Conservation (phyloP, 2,329 filamentous ascomycete species). For the Xylaria sp. region DNA sequence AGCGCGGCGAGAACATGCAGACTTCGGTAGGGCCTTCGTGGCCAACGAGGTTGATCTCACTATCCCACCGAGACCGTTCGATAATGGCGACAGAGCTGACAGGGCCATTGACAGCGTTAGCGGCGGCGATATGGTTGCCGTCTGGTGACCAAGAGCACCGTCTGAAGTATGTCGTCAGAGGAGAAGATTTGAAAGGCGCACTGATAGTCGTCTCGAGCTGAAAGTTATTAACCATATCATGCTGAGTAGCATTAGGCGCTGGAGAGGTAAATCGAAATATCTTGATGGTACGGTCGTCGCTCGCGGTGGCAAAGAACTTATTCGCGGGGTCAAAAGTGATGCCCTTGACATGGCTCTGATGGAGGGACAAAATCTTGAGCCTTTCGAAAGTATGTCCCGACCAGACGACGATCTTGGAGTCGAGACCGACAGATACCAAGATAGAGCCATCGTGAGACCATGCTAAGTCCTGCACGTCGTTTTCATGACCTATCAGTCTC, state of each 20-base stretch:
- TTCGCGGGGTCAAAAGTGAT: slow-evolving; percentile 99
- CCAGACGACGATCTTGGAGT: slow-evolving; percentile 99
- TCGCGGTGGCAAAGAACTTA: slow-evolving; percentile 98
- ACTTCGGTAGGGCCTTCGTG: slow-evolving; percentile 98
- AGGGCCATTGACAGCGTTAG: slow-evolving; percentile 96
- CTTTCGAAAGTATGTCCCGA: slow-evolving; percentile 98
- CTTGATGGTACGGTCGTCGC: slow-evolving; percentile 95
- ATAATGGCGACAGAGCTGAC: slow-evolving; percentile 98
- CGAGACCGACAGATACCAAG: slow-evolving; percentile 92
- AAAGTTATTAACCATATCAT: slow-evolving; percentile 98
- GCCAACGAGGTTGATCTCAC: slow-evolving; percentile 95
- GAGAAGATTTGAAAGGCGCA: slow-evolving; percentile 87
- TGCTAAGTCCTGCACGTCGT: slow-evolving; percentile 96
- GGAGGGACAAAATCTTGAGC: slow-evolving; percentile 89
- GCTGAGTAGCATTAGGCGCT: slow-evolving; percentile 87
- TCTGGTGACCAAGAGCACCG: slow-evolving; percentile 98
- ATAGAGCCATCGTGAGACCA: slow-evolving; percentile 98
- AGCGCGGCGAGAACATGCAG: slow-evolving; percentile 92
- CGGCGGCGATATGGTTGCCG: slow-evolving; percentile 94
- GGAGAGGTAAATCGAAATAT: slow-evolving; percentile 96
- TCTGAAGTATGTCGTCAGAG: slow-evolving; percentile 95
- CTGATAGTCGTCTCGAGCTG: slow-evolving; percentile 92
- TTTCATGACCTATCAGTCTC: slow-evolving; percentile 94
- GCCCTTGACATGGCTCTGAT: slow-evolving; percentile 98
- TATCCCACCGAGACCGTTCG: slow-evolving; percentile 90